Conservation (phyloP, 148 eudicot species). For the Arbutus unedo region DNA sequence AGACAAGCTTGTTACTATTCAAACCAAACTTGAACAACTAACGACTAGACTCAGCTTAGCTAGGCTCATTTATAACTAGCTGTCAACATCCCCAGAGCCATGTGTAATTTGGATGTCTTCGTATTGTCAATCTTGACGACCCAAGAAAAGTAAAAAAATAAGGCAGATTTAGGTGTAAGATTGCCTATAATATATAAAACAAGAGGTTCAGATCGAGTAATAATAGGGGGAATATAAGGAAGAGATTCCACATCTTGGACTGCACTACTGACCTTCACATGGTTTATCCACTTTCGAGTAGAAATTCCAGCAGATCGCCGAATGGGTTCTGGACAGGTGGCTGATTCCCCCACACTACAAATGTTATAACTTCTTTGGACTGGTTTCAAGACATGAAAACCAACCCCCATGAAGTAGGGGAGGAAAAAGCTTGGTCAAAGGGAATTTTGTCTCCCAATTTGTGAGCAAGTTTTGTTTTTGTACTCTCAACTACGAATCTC, state of each 20-base stretch:
- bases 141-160: background rate
- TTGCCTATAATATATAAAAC: conserved; percentile 12
- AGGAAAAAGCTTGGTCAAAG: conserved; percentile 25
- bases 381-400: conserved; percentile 8
- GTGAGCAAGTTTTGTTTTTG: conserved; percentile 30
- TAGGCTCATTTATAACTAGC: background rate
- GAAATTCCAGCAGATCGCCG: conserved; percentile 14
- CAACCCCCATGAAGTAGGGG: conserved; percentile 22
- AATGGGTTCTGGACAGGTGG: conserved; percentile 32
- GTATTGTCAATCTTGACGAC: background rate
- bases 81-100: background rate
- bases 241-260: conserved; percentile 4
- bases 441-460: conserved; percentile 36
- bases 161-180: conserved; percentile 12
- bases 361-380: background rate
- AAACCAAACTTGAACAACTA: too few species aligned
- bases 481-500: conserved; percentile 7
- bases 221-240: background rate
- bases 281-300: conserved; percentile 16
- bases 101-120: background rate
- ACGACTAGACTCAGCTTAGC: background rate
- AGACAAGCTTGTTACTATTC: too few species aligned
- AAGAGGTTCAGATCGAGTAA: conserved; percentile 2
- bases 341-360: conserved; percentile 15
- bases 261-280: conserved; percentile 32